Evolutionary conservation across 768 basidiomycete genomes (phyloP).

Genomic region (Boletus edulis): DNA sequence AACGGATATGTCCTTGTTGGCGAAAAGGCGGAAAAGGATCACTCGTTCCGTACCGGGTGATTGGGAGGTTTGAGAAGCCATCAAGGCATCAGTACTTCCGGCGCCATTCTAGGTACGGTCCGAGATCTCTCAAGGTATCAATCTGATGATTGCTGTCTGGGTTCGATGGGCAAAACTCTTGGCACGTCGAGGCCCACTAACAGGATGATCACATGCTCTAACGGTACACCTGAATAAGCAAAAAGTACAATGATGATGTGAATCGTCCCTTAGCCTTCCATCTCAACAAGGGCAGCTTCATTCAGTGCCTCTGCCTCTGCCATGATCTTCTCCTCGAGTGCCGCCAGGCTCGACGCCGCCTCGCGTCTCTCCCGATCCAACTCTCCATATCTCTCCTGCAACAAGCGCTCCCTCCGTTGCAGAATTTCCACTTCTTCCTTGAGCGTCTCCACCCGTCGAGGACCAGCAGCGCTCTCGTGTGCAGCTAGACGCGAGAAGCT

Average conservation of each 20-base stretch:
- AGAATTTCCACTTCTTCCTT: conserved; percentile 85
- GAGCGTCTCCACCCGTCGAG: conserved; percentile 71
- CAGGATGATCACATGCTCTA: no score
- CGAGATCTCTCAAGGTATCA: no score
- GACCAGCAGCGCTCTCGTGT: conserved; percentile 75
- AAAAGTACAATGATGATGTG: background rate
- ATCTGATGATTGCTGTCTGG: no score
- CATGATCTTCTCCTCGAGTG: conserved; percentile 85
- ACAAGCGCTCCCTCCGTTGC: conserved; percentile 67
- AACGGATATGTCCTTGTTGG: no score
- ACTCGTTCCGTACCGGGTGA: no score
- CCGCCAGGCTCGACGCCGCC: conserved; percentile 52
- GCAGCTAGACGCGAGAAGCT: conserved; percentile 72
- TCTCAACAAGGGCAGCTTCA: conserved; percentile 68
- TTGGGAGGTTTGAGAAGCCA: no score
- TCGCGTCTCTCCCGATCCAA: conserved; percentile 69
- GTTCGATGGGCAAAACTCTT: no score
- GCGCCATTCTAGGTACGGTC: no score
- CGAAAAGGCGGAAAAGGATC: no score
- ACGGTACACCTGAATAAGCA: conserved; percentile 5
- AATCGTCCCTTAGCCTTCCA: conserved; percentile 37
- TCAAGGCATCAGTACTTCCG: no score
- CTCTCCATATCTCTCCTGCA: conserved; percentile 87
- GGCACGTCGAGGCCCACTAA: background rate
- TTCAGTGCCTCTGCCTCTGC: conserved; percentile 79